These are phyloP conservation scores for Fraxinus latifolia DNA, from an alignment of 305 asterid genomes.

Conservation along the genomic window DNA sequence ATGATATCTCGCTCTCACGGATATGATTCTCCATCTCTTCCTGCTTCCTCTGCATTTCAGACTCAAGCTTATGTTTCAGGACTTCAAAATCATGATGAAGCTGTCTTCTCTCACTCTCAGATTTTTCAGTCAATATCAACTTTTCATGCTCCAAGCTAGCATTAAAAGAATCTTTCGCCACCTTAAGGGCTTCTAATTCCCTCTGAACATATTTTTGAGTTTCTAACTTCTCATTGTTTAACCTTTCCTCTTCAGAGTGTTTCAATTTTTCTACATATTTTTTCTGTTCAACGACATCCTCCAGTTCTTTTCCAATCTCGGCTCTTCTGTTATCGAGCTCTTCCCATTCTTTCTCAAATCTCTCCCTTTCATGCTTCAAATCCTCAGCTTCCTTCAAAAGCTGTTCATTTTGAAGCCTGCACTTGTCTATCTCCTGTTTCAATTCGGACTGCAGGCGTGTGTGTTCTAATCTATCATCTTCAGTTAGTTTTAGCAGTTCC, in stretches of 20 bases:
- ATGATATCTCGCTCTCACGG: slow-evolving; percentile 54
- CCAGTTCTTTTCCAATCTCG: slow-evolving; percentile 62
- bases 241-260: slow-evolving; percentile 66
- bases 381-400: slow-evolving; percentile 74
- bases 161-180: slow-evolving; percentile 71
- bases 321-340: slow-evolving; percentile 74
- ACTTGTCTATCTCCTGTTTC: slow-evolving; percentile 83
- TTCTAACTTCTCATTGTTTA: slow-evolving; percentile 70
- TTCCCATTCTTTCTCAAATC: slow-evolving; percentile 96
- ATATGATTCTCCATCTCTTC: slow-evolving; percentile 69
- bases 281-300: slow-evolving; percentile 52
- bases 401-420: slow-evolving; percentile 60
- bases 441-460: slow-evolving; percentile 67
- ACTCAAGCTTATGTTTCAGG: slow-evolving; percentile 70
- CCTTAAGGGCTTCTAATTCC: slow-evolving; percentile 74
- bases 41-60: slow-evolving; percentile 54
- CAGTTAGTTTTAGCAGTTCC: slow-evolving; percentile 72
- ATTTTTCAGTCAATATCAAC: slow-evolving; percentile 54
- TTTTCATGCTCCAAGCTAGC: slow-evolving; percentile 82
- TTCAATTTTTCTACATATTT: slow-evolving; percentile 47
- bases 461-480: slow-evolving; percentile 76
- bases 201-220: slow-evolving; percentile 54
- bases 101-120: slow-evolving; percentile 53
- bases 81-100: slow-evolving; percentile 63
- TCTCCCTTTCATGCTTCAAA: slow-evolving; percentile 81